Base-by-base conservation (phyloP, 768 basidiomycete genomes). In the Lentinula aciculospora region DNA sequence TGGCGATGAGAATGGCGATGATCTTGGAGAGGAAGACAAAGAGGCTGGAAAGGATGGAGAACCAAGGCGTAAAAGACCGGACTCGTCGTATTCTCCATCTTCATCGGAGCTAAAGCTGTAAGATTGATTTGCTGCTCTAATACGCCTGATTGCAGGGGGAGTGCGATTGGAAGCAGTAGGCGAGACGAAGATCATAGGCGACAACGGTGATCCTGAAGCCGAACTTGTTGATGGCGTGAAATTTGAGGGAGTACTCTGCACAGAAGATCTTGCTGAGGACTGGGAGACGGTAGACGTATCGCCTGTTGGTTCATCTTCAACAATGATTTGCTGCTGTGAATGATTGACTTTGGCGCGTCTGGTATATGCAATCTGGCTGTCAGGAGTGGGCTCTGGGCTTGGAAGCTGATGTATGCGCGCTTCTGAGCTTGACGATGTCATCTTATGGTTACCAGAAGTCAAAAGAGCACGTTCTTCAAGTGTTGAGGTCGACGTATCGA, bases 21-120 rank as follows among this genome's bases (percentile, higher is more conserved):
- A 80, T 79, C 31, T 85, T 91, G 56, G 87, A 85, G 29, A 94
- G 84, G 73, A 82, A 81, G 63, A 83, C 85, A 39, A 25, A 36
- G 27, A 60, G n/a, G 40, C 23, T 12, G 53, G 54, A 37, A 60
- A 54, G 45, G 64, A 65, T 19, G 59, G 64, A 34, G 64, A 60
- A 8, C 47, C 39, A 19, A 48, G 39, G n/a, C 57, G 42, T 39
- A 61, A 40, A 25, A 48, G 53, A 37, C 21, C 47, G 34, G 57
- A 61, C 21, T 61, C 57, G 48, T 58, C 60, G 28, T 54, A 49
- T 28, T 54, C 60, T 13, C 40, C 48, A 17, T 40, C 51, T 47
- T 44, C 57, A 15, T 40, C 51, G 5, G 56, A 57, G 13, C 37
- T 42, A 45, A 48, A 61, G 31, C 57, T 53, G 28, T 55, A 45